phyloP scores from a whole-genome alignment of 2,329 filamentous ascomycete species.

The Fusarium anthophilum region DNA sequence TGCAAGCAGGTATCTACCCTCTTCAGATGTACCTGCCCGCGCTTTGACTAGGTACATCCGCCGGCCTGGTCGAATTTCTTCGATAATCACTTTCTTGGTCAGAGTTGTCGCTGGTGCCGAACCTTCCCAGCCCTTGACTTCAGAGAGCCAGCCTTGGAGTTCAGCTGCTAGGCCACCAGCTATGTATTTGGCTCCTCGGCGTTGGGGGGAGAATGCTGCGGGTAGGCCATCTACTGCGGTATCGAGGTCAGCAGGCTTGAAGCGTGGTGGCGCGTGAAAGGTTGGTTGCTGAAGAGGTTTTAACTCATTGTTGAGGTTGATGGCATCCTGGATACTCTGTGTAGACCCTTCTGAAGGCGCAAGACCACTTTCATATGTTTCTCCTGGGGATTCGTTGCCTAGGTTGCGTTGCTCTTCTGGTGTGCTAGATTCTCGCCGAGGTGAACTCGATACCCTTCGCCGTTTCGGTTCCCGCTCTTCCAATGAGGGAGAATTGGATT shows the following conservation, averaged over 20 bases:
- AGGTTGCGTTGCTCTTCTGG: not conserved
- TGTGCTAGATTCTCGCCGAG: conserved; percentile 25
- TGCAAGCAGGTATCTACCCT: conserved; percentile 47
- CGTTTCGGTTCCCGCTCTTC: conserved; percentile 41
- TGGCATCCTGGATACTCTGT: conserved; percentile 20
- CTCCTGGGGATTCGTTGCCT: not conserved
- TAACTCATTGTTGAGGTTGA: conserved; percentile 25
- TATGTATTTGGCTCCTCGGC: conserved; percentile 49
- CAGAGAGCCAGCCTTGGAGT: conserved; percentile 54
- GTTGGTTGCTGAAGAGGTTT: conserved; percentile 47
- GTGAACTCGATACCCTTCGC: conserved; percentile 44
- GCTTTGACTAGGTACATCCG: conserved; percentile 49
- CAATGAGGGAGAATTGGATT: conserved; percentile 9
- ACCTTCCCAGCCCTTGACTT: conserved; percentile 50
- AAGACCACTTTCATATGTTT: not conserved
- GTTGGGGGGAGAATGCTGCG: conserved; percentile 49
- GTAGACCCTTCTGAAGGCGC: conserved; percentile 16
- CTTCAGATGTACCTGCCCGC: not conserved
- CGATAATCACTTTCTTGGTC: conserved; percentile 42
- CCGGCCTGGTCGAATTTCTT: conserved; percentile 44
- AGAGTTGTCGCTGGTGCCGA: conserved; percentile 16
- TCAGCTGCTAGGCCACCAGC: conserved; percentile 51
- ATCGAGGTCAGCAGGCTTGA: conserved; percentile 47
- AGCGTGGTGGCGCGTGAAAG: conserved; percentile 52
- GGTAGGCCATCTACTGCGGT: conserved; percentile 36